phyloP scores from a whole-genome alignment of 768 basidiomycete species.

The Royoungia palumana region DNA sequence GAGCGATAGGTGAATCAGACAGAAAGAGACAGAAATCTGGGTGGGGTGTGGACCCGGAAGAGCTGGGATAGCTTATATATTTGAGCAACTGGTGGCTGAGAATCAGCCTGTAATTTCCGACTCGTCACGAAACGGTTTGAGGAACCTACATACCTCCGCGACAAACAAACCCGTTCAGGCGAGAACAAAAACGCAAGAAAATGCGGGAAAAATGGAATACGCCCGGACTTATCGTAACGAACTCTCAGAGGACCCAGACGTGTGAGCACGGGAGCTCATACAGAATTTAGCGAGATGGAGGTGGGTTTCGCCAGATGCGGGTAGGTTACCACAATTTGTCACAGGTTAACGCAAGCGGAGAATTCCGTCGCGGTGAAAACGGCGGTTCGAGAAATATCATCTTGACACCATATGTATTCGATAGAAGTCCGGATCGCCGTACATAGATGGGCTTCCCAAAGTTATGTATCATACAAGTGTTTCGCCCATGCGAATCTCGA shows the following conservation, averaged over 20 bases:
- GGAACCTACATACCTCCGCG: not conserved
- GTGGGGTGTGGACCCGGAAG: not conserved
- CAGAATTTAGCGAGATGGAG: not conserved
- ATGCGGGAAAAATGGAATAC: constrained; percentile 1
- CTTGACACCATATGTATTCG: too few relatives aligned
- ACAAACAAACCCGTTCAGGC: not conserved
- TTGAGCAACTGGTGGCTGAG: constrained; percentile 21
- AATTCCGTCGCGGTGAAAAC: too few relatives aligned
- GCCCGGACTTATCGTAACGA: constrained; percentile 13
- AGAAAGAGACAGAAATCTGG: not conserved
- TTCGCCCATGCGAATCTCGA: too few relatives aligned
- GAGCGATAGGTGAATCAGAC: not conserved
- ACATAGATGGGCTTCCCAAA: too few relatives aligned
- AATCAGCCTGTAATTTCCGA: constrained; percentile 8
- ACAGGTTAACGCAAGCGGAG: not conserved
- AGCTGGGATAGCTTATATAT: constrained; percentile 24
- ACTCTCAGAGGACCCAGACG: not conserved
- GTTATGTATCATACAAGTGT: too few relatives aligned
- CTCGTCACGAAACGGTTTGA: not conserved
- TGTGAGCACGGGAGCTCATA: constrained; percentile 1
- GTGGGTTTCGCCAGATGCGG: constrained; percentile 1
- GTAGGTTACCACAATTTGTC: constrained; percentile 1
- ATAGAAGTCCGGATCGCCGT: too few relatives aligned
- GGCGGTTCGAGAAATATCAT: too few relatives aligned
- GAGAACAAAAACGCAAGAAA: not conserved